Percentiles rank a stretch among this genome's conserved stretches.
These are phyloP conservation scores for Rhodotorula sp. DNA, from an alignment of 1,284 basidiomycete species.

Conservation along the genomic window DNA sequence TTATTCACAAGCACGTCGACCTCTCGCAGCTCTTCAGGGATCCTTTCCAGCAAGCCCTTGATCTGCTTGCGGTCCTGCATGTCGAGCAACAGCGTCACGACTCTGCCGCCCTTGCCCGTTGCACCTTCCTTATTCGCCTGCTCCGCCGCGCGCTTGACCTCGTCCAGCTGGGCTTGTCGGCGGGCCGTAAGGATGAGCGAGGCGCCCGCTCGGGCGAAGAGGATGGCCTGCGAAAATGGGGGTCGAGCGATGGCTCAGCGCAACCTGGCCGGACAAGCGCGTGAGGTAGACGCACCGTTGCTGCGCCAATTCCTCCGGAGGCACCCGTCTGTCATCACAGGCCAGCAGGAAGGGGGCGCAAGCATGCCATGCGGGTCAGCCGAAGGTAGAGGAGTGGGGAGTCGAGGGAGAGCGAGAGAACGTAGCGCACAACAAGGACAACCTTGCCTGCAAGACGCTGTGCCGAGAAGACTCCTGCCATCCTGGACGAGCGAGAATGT, in stretches of 20 bases:
- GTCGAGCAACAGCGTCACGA: conserved; percentile 67
- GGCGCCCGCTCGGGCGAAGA: conserved; percentile 66
- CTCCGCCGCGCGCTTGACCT: conserved; percentile 56
- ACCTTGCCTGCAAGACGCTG: conserved; percentile 59
- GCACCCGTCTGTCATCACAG: conserved; percentile 19
- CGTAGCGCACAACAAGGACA: conserved; percentile 60
- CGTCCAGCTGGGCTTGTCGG: conserved; percentile 48
- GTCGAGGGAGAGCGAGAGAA: neutral
- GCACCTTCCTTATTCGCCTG: conserved; percentile 70
- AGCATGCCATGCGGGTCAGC: neutral
- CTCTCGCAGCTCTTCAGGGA: conserved; percentile 59
- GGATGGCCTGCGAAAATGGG: conserved; percentile 55
- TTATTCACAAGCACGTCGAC: conserved; percentile 79
- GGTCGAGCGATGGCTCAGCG: neutral
- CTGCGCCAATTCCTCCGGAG: conserved; percentile 34
- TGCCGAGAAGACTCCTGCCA: conserved; percentile 27
- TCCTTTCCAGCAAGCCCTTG: conserved; percentile 62
- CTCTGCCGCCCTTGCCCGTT: conserved; percentile 64
- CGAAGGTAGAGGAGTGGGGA: neutral
- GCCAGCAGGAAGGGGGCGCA: neutral
- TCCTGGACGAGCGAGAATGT: neutral
- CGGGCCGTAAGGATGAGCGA: conserved; percentile 53
- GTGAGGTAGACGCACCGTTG: conserved; percentile 13
- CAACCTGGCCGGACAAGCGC: too few relatives aligned
- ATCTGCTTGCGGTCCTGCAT: conserved; percentile 71